These are phyloP conservation scores for Amphirosellinia nigrospora DNA, from an alignment of 495 filamentous ascomycete genomes.

Conservation along the genomic window DNA sequence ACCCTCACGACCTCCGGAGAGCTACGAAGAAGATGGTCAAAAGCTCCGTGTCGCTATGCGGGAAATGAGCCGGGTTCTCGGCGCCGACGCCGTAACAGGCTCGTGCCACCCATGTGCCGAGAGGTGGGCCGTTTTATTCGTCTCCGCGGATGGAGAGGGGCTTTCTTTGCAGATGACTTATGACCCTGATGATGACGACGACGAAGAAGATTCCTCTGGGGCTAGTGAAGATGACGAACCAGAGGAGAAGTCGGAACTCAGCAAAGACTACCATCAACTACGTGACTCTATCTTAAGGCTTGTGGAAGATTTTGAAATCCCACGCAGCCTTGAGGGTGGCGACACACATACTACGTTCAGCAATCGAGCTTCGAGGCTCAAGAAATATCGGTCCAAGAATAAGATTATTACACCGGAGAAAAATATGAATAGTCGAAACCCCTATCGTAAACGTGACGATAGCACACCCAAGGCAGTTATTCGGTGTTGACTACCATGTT, in stretches of 20 bases:
- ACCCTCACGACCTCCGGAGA: constrained; percentile 44
- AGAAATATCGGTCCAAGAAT: constrained; percentile 58
- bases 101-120: constrained; percentile 75
- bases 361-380: constrained; percentile 62
- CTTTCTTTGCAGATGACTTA: constrained; percentile 75
- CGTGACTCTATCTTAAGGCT: constrained; percentile 83
- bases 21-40: constrained; percentile 61
- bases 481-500: constrained; percentile 70
- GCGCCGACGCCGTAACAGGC: constrained; percentile 64
- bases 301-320: constrained; percentile 79
- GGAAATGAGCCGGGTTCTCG: constrained; percentile 68
- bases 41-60: constrained; percentile 64
- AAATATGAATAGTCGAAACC: constrained; percentile 60
- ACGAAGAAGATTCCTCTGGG: constrained; percentile 67
- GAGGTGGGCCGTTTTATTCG: constrained; percentile 76
- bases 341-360: constrained; percentile 64
- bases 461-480: constrained; percentile 36
- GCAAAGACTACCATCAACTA: constrained; percentile 82
- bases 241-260: constrained; percentile 69
- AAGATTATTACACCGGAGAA: constrained; percentile 53
- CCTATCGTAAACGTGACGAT: constrained; percentile 54
- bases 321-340: constrained; percentile 62
- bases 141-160: constrained; percentile 71
- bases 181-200: constrained; percentile 68
- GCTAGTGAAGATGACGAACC: constrained; percentile 71